Base-by-base conservation (phyloP, 305 asterid species). In the Euphrasia arctica region DNA sequence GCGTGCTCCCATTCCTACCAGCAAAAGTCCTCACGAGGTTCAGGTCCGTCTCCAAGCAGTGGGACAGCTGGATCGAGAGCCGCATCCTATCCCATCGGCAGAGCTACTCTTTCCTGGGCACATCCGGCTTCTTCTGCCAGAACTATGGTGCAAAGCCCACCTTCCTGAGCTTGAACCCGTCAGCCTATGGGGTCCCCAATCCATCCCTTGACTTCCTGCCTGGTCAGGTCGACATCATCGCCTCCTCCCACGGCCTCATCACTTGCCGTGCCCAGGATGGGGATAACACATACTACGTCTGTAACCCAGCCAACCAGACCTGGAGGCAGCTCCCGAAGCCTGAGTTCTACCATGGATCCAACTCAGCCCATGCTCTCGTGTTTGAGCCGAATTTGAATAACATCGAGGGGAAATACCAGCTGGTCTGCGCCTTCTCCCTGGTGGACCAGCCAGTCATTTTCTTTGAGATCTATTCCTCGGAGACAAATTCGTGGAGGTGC, bases 181-280 rank as follows among this genome's bases (percentile, higher is more conserved):
- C 54, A 41, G 73, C 78, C 32, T 75, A 62, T 61, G 88, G 83
- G 2, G 76, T 80, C 58, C 85, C 85, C 4, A 1, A 9, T 18
- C 73, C 74, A 12, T 32, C 67, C 10, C 76, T 75, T 22, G 1
- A 5, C 0, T 75, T 75, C 80, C 55, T 79, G 50, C 82, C 77
- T 2, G 61, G 6, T 11, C 4, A 0, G 5, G 32, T 66, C 5
- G 10, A 9, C 29, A 67, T 82, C 42, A 36, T 54, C 31, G 69
- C 83, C 68, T 79, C 88, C 12, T 62, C 78, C 48, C 72, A 48
- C 2, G 88, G 88, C 32, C 69, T 82, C 64, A 74, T 82, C 18
- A 82, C 80, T 9, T 77, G 80, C 68, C 77, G 71, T 61, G 70
- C 43, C 14, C 48, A 7, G 0, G 39, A 1, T 2, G 64, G 36